phyloP scores from a whole-genome alignment of 2,329 filamentous ascomycete genomes.

The Elsinoe batatas region DNA sequence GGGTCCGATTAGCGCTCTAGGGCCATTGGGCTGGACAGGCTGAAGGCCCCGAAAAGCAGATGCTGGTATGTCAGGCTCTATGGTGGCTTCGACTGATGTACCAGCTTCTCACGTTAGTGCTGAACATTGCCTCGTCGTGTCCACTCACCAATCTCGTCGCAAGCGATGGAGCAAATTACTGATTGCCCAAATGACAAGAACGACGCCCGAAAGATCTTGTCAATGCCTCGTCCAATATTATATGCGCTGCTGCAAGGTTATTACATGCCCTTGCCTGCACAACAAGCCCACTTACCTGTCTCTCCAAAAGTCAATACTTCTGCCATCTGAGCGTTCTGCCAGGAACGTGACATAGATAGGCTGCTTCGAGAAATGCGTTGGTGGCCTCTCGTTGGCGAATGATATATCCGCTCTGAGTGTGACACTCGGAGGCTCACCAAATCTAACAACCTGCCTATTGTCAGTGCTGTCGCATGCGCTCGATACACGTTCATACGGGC shows the following conservation, averaged over 20 bases:
- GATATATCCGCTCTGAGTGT: conserved; percentile 58
- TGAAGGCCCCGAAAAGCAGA: conserved; percentile 31
- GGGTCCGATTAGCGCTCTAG: background rate
- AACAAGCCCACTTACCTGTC: conserved; percentile 34
- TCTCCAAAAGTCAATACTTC: conserved; percentile 59
- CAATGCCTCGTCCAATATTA: conserved; percentile 53
- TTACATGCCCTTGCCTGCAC: background rate
- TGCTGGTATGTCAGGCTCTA: conserved; percentile 41
- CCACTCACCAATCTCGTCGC: conserved; percentile 64
- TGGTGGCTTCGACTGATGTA: conserved; percentile 43
- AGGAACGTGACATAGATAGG: conserved; percentile 63
- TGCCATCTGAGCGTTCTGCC: conserved; percentile 59
- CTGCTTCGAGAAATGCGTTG: conserved; percentile 53
- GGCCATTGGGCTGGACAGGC: background rate
- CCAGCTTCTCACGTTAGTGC: conserved; percentile 36
- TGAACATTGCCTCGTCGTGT: background rate
- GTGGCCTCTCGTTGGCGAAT: conserved; percentile 56
- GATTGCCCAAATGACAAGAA: conserved; percentile 46
- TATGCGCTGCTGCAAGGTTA: conserved; percentile 42
- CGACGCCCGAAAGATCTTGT: conserved; percentile 50
- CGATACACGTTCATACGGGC: conserved; percentile 31
- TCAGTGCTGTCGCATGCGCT: background rate
- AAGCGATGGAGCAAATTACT: conserved; percentile 63
- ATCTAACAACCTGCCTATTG: conserved; percentile 25
- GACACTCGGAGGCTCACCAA: conserved; percentile 42